These are phyloP conservation scores for Pseudognaphalium luteoalbum DNA, from an alignment of 129 eudicot genomes.

Conservation along the genomic window DNA sequence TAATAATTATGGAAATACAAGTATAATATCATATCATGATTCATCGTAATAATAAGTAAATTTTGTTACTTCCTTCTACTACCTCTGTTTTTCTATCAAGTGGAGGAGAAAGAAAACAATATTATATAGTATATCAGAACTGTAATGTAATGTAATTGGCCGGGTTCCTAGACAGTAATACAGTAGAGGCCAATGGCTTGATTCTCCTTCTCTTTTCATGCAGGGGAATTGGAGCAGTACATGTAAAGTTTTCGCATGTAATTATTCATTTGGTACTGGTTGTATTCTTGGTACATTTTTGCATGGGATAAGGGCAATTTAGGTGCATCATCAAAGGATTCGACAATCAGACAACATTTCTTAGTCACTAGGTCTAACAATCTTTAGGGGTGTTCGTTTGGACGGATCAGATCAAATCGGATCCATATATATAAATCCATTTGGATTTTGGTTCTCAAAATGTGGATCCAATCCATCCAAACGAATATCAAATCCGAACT, in stretches of 20 bases:
- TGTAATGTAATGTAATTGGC: slow-evolving; percentile 29
- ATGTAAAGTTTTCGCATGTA: slow-evolving; percentile 36
- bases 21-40: slow-evolving; percentile 15
- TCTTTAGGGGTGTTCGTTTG: too few species aligned
- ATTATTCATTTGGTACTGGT: slow-evolving; percentile 26
- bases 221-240: slow-evolving; percentile 26
- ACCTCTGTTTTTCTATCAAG: slow-evolving; percentile 28
- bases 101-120: slow-evolving; percentile 24
- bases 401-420: too few species aligned
- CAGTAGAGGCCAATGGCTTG: slow-evolving; percentile 18
- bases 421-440: too few species aligned
- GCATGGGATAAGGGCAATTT: not conserved
- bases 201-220: slow-evolving; percentile 21
- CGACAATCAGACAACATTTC: not conserved
- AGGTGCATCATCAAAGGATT: not conserved
- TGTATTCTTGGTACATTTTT: not conserved
- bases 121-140: slow-evolving; percentile 21
- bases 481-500: too few species aligned
- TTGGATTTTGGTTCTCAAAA: too few species aligned
- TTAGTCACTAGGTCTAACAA: not conserved
- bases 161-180: slow-evolving; percentile 2
- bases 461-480: too few species aligned
- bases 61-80: not conserved
- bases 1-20: slow-evolving; percentile 3
- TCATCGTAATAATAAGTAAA: not conserved